Evolutionary conservation across 1,284 basidiomycete species (phyloP).

Genomic region (Tetrapyrgos nigripes): DNA sequence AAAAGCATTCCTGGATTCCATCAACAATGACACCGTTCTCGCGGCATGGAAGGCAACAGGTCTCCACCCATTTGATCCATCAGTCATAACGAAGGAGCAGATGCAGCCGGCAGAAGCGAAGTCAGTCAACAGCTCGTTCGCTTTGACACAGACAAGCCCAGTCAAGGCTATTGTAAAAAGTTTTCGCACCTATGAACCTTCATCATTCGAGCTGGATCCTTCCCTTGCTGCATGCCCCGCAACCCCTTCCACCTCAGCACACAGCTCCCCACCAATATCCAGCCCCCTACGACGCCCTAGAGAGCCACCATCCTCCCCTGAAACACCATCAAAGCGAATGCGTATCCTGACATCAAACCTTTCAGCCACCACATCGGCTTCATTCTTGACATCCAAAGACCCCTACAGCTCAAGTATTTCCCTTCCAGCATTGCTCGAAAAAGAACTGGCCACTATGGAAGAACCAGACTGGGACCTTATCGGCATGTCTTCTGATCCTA

Average conservation of each 20-base stretch:
- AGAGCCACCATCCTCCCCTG: conserved; percentile 5
- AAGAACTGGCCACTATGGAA: not conserved
- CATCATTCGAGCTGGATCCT: too few species aligned
- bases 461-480: conserved; percentile 25
- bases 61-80: conserved; percentile 33
- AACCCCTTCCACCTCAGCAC: too few species aligned
- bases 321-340: conserved; percentile 29
- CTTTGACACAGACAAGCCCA: conserved; percentile 23
- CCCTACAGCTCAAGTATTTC: conserved; percentile 17
- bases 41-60: conserved; percentile 38
- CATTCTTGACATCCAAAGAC: conserved; percentile 26
- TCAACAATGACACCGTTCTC: conserved; percentile 24
- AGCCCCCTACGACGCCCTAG: too few species aligned
- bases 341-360: conserved; percentile 17
- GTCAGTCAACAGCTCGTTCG: conserved; percentile 29
- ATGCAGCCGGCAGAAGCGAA: conserved; percentile 29
- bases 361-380: conserved; percentile 23
- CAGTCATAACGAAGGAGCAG: conserved; percentile 27
- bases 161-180: conserved; percentile 14
- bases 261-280: not conserved
- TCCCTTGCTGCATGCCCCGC: too few species aligned
- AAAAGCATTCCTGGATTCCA: conserved; percentile 29
- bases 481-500: not conserved
- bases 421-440: conserved; percentile 18
- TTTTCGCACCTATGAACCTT: too few species aligned